Base-by-base conservation (phyloP, 768 basidiomycete species). In the Termitomyces sp. region DNA sequence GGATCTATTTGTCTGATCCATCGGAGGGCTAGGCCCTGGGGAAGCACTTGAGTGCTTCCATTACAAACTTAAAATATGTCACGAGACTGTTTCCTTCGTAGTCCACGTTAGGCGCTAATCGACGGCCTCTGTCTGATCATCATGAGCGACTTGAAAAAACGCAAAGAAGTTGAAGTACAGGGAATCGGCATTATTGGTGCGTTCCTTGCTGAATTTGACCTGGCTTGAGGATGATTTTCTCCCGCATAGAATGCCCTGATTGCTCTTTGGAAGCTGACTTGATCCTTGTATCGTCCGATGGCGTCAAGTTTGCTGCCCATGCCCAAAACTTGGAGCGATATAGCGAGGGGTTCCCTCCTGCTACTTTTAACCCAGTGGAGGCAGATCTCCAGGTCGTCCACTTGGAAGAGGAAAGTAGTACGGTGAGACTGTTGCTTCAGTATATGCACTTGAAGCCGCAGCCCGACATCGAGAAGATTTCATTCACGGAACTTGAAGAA, bases 261-360 rank as follows among this genome's bases (percentile, higher is more conserved):
- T 56, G 54, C 38, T 29, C 16, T 1, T n/a, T 41, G 50, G n/a
- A 45, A 34, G 35, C 50, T 3, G 58, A 59, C 53, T 14, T 59
- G 23, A 50, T 55, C 21, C 34, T 59, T 7, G 16, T 54, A 29
- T 59, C 58, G 5, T 59, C 58, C 10, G 58, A 59, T 31, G 53
- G 49, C 16, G 17, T 53, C 9, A 4, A 11, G 4, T 60, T 56
- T 21, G 55, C 49, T 1, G 54, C 54, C 12, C 59, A 60, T 42
- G 19, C 40, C 16, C 12, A 42, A 16, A 60, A 60, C 14, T 19
- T 56, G 21, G 55, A 60, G 52, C 37, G 25, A 17, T 60, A 53
- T 38, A 43, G 55, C 45, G 55, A 53, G 5, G 55, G 32, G 8
- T 57, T 57, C 17, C 59, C 55, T 34, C 44, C 48, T 23, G 47